Evolutionary conservation across 352 stramenopile species (phyloP).

Genomic region (Peronospora belbahrii): DNA sequence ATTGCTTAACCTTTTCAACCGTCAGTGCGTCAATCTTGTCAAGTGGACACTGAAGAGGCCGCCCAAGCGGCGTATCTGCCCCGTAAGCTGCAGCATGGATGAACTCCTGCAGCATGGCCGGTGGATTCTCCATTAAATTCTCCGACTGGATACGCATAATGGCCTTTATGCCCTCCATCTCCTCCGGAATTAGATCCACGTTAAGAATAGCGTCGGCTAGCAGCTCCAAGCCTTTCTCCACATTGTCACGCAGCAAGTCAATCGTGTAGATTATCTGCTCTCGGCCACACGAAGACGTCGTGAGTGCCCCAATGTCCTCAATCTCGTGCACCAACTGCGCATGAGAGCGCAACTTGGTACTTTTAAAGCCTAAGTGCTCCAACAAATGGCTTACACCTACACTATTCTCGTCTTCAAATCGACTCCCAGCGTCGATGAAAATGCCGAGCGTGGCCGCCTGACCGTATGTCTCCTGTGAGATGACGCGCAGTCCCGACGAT

Average conservation of each 20-base stretch:
- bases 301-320: slow-evolving; percentile 89
- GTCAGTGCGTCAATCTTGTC: slow-evolving; percentile 74
- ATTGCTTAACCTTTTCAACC: slow-evolving; percentile 63
- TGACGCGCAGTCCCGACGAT: slow-evolving; percentile 91
- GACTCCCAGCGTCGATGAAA: slow-evolving; percentile 89
- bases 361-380: slow-evolving; percentile 94
- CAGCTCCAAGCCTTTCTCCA: slow-evolving; percentile 85
- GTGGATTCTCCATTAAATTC: slow-evolving; percentile 86
- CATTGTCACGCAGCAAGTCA: slow-evolving; percentile 93
- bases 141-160: slow-evolving; percentile 92
- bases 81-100: slow-evolving; percentile 88
- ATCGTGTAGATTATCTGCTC: slow-evolving; percentile 97
- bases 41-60: slow-evolving; percentile 69
- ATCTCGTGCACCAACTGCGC: slow-evolving; percentile 86
- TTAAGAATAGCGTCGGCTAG: slow-evolving; percentile 86
- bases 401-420: slow-evolving; percentile 65
- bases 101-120: slow-evolving; percentile 73
- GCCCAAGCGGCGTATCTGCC: slow-evolving; percentile 54
- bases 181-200: slow-evolving; percentile 65
- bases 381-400: slow-evolving; percentile 90
- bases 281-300: slow-evolving; percentile 85
- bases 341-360: slow-evolving; percentile 76
- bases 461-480: slow-evolving; percentile 94
- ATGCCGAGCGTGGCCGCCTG: slow-evolving; percentile 92
- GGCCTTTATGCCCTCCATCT: slow-evolving; percentile 89